Evolutionary conservation across 352 stramenopile genomes (phyloP), one percentile per base, ranked within the genome.

Genomic region (Phytophthora pisi): DNA sequence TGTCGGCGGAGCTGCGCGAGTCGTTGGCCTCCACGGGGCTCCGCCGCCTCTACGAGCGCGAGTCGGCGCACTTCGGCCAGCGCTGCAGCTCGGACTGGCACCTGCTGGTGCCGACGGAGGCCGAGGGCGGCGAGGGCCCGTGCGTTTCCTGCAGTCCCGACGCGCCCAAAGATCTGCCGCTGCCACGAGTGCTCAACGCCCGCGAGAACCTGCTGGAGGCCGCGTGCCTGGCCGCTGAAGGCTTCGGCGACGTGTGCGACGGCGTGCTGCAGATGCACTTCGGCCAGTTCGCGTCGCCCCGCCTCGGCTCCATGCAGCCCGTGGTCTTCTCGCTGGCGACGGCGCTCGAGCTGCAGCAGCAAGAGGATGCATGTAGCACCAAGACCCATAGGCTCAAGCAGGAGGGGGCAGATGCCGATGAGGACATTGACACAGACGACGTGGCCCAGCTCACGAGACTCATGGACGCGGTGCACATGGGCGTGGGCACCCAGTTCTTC

Each of bases 401-500:
- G 34, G 4, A 42, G 34, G 4, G 10, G 11, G 34, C 13, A 4
- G 34, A 42, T 11, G 5, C 34, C 6, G 16, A 63, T 10, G 15
- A 61, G 10, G 30, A 51, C 2, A 63, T 76, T 18, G 46, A 70
- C 30, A 61, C 50, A 10, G 54, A 76, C 18, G 40, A 72, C 26
- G 59, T 64, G 30, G 45, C 18, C 0, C 57, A 72, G 46, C 42
- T 76, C 9, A 61, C 64, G 18, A 60, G 57, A 24, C 64, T 76
- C 26, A 55, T 76, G 68, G 64, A 70, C 57, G 46, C 15, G 3
- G 49, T 66, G 6, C 47, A 72, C 7, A 65, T 69, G 49, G 68
- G 68, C 15, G 31, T 72, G 20, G 68, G 68, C 24, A 72, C 64
- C 3, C 55, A 72, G 42, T 76, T 72, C 53, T 76, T 76, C 56